Conservation (phyloP, 495 filamentous ascomycete species). For the Podospora australis region DNA sequence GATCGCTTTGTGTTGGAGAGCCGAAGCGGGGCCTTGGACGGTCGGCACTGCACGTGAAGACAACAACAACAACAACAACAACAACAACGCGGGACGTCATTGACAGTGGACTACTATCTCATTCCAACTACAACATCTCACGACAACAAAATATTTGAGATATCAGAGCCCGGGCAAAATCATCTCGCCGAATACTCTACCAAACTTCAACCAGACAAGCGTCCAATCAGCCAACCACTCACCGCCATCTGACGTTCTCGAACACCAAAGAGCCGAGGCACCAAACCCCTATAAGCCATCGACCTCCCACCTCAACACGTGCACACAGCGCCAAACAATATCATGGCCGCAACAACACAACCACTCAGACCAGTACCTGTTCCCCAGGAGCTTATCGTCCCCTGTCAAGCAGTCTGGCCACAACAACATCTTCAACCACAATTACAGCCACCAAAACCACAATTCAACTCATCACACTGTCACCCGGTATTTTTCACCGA, state of each 20-base stretch:
- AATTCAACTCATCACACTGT: constrained; percentile 35
- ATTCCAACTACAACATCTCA: not conserved
- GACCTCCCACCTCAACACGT: no score
- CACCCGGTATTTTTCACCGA: constrained; percentile 58
- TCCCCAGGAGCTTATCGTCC: constrained; percentile 4
- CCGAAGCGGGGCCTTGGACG: constrained; percentile 7
- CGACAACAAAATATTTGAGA: not conserved
- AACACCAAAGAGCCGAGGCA: not conserved
- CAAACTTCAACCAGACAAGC: not conserved
- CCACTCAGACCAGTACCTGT: not conserved
- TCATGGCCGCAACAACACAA: constrained; percentile 11
- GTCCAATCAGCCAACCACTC: not conserved
- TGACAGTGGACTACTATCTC: constrained; percentile 6
- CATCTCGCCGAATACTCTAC: not conserved
- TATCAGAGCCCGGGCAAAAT: not conserved
- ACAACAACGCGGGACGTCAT: constrained; percentile 15
- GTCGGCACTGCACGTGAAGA: constrained; percentile 21
- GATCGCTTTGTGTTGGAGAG: not conserved
- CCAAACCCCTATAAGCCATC: no score
- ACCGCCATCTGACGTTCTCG: no score
- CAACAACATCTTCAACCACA: not conserved
- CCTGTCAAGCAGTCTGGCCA: constrained; percentile 13
- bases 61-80: no score
- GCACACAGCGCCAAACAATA: not conserved
- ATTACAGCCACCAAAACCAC: not conserved